These are phyloP conservation scores for Curvularia verruculosa DNA, from an alignment of 2,329 filamentous ascomycete species.

Conservation along the genomic window DNA sequence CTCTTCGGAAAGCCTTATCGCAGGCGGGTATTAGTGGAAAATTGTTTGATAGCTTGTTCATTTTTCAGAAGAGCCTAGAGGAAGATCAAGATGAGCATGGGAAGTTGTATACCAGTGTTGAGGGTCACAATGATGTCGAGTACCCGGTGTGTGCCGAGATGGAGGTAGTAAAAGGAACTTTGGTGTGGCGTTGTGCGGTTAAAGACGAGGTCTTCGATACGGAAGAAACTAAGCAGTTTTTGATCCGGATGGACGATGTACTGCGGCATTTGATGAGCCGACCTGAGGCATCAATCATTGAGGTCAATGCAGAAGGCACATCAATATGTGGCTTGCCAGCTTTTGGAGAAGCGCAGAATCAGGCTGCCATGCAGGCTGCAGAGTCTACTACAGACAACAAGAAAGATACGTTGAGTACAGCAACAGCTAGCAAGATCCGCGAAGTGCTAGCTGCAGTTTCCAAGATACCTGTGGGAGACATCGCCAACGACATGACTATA, in stretches of 20 bases:
- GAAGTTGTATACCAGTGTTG: conserved; percentile 66
- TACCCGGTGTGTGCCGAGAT: conserved; percentile 85
- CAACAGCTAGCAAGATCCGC: conserved; percentile 51
- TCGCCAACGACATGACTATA: conserved; percentile 68
- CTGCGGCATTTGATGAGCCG: conserved; percentile 62
- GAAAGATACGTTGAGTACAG: conserved; percentile 31
- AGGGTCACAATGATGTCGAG: conserved; percentile 72
- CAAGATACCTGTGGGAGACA: conserved; percentile 61
- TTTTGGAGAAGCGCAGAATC: conserved; percentile 41
- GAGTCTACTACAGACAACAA: neutral
- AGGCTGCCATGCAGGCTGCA: neutral
- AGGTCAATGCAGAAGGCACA: conserved; percentile 58
- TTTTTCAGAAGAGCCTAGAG: conserved; percentile 64
- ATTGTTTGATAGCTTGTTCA: conserved; percentile 70
- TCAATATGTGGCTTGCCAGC: conserved; percentile 69
- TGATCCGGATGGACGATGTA: conserved; percentile 65
- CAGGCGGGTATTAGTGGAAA: conserved; percentile 54
- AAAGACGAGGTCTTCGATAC: conserved; percentile 62
- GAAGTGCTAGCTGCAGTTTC: conserved; percentile 63
- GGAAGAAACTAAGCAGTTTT: conserved; percentile 56
- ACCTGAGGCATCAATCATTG: conserved; percentile 60
- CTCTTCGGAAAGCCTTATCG: conserved; percentile 71
- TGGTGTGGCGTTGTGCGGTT: conserved; percentile 76
- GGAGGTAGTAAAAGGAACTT: conserved; percentile 61
- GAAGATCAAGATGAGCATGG: conserved; percentile 16